Base-by-base conservation (phyloP, 1,284 basidiomycete species). In the Porogramme epimiltina region DNA sequence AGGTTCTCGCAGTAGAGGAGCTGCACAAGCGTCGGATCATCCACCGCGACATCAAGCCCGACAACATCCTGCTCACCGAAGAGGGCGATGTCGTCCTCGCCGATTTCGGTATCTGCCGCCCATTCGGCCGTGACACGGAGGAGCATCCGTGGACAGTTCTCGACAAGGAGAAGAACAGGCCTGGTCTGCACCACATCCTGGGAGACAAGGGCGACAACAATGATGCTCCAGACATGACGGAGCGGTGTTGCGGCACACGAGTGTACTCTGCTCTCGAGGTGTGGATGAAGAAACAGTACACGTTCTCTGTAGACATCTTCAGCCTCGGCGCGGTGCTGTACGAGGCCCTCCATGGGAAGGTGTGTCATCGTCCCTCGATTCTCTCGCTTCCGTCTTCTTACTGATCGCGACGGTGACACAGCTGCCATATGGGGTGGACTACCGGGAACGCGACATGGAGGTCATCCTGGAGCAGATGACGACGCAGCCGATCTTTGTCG, bases 211-310 rank as follows among this genome's bases (percentile, higher is more conserved):
- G 16, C n/a, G n/a, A n/a, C 28, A 13, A 31, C 28, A 13, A 31
- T 31, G 28, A 31, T 6, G 13, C 28, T 31, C 44, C 33, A n/a
- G 44, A 49, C 45, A 15, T 39, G 11, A 47, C 47, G 16, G 15
- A 34, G 20, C 37, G 24, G 13, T 23, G 41, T 34, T 61, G 59
- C 47, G 62, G 62, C 1, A 66, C 64, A 16, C 45, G 42, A 2
- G 84, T 84, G 60, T 88, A 87, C 65, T 85, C 62, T 70, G 79
- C 83, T 9, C 78, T 82, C 3, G 84, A 86, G 63, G 79, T 85
- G 33, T 69, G 83, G 24, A 23, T 22, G 9, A 4, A 18, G 28
- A 16, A 54, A 60, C 20, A 24, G 13, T 84, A 84, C 64, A 76
- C 77, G 15, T 78, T 75, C 36, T 74, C 75, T 3, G 78, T 79